Conservation (phyloP, 257 asterid species). For the Anisodus acutangulus region DNA sequence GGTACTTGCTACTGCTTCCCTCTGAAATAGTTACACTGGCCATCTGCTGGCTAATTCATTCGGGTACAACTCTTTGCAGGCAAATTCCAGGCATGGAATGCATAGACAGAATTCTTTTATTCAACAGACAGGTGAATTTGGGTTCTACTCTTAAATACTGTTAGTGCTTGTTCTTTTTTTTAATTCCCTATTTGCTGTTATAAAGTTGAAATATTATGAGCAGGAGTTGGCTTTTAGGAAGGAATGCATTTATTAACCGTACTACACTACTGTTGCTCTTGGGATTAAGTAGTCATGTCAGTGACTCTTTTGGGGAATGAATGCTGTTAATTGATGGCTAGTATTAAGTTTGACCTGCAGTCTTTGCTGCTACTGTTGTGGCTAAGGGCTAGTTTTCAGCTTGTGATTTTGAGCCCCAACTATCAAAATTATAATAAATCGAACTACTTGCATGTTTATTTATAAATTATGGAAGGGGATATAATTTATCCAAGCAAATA, state of each 20-base stretch:
- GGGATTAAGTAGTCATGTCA: not conserved
- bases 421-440: conserved; percentile 12
- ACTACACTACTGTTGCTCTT: not conserved
- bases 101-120: conserved; percentile 24
- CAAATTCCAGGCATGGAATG: conserved; percentile 38
- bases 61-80: conserved; percentile 45
- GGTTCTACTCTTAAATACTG: not conserved
- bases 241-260: conserved; percentile 12
- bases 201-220: not conserved
- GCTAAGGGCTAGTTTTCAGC: not conserved
- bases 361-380: conserved; percentile 19
- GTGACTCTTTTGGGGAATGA: conserved; percentile 24
- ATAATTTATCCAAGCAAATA: not conserved
- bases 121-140: conserved; percentile 31
- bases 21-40: conserved; percentile 21
- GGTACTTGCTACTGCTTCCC: conserved; percentile 45
- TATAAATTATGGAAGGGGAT: not conserved
- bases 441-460: not conserved
- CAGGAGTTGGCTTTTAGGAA: not conserved
- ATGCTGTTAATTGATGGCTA: conserved; percentile 18
- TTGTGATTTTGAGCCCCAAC: conserved; percentile 10
- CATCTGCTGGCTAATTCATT: conserved; percentile 24
- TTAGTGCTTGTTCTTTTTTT: not conserved
- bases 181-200: not conserved
- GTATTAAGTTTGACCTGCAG: not conserved